Percentiles rank a stretch among this genome's conserved stretches.
Conservation (phyloP, 495 filamentous ascomycete species). For the Xylaria cubensis region DNA sequence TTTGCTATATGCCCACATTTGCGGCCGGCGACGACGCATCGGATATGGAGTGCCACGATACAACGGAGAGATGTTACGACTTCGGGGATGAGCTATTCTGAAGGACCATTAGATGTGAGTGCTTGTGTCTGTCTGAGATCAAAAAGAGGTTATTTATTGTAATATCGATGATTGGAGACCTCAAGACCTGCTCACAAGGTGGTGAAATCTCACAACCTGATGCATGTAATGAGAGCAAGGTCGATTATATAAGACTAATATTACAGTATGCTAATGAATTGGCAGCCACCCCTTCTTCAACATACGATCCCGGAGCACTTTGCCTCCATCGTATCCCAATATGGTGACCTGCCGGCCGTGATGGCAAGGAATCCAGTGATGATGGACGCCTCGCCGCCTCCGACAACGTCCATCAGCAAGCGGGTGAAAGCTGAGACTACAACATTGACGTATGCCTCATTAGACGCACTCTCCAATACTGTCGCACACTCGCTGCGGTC, state of each 20-base stretch:
- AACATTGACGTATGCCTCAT: slow-evolving; percentile 70
- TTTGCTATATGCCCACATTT: neutral
- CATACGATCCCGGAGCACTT: slow-evolving; percentile 87
- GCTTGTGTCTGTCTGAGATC: neutral
- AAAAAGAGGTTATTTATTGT: neutral
- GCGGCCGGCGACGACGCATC: neutral
- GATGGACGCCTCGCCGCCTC: slow-evolving; percentile 25
- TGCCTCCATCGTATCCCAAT: slow-evolving; percentile 66
- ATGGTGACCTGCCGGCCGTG: slow-evolving; percentile 76
- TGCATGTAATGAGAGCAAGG: neutral
- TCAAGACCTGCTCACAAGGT: neutral
- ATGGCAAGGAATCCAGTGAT: slow-evolving; percentile 48
- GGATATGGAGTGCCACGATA: neutral
- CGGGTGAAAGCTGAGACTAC: slow-evolving; percentile 45
- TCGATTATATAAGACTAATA: neutral
- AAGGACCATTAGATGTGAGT: slow-evolving; percentile 43
- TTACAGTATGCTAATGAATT: slow-evolving; percentile 28
- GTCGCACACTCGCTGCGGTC: slow-evolving; percentile 76
- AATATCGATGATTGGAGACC: neutral
- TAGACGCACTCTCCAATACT: slow-evolving; percentile 78
- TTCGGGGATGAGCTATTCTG: slow-evolving; percentile 36
- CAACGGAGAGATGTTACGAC: slow-evolving; percentile 31
- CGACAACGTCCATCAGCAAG: slow-evolving; percentile 20
- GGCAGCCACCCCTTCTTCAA: slow-evolving; percentile 73
- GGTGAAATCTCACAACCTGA: neutral